Conservation (phyloP, 345 rosid species). For the Gossypium bickii region DNA sequence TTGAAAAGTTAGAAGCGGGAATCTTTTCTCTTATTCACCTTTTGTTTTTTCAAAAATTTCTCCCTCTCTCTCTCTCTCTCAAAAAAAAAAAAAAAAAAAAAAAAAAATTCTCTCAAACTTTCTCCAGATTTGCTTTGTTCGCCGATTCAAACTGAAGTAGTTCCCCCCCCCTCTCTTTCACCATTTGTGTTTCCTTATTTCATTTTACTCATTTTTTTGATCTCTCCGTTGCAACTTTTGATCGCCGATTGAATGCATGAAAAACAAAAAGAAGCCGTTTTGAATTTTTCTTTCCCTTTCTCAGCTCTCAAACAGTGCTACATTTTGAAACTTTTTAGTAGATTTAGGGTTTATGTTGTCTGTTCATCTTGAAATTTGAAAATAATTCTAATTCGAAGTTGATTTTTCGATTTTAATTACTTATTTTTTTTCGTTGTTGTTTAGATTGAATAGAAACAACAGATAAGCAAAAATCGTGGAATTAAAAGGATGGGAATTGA, state of each 20-base stretch:
- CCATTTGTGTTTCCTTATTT: not conserved
- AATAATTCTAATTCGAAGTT: not conserved
- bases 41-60: not conserved
- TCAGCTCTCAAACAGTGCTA: conserved; percentile 4
- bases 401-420: not conserved
- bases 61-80: not conserved
- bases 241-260: not conserved
- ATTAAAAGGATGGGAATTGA: conserved; percentile 64
- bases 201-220: not conserved
- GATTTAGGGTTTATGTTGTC: not conserved
- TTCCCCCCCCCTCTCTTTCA: not conserved
- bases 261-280: not conserved
- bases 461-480: not conserved
- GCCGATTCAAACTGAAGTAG: not conserved
- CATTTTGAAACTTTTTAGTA: not conserved
- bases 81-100: no score
- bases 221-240: not conserved
- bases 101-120: not conserved
- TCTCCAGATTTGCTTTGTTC: conserved; percentile 1
- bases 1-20: not conserved
- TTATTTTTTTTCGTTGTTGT: not conserved
- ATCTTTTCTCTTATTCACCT: not conserved
- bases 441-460: not conserved
- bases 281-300: not conserved
- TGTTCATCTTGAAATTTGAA: not conserved